phyloP scores from a whole-genome alignment of 2,329 filamentous ascomycete species.

The Sclerotinia minor region DNA sequence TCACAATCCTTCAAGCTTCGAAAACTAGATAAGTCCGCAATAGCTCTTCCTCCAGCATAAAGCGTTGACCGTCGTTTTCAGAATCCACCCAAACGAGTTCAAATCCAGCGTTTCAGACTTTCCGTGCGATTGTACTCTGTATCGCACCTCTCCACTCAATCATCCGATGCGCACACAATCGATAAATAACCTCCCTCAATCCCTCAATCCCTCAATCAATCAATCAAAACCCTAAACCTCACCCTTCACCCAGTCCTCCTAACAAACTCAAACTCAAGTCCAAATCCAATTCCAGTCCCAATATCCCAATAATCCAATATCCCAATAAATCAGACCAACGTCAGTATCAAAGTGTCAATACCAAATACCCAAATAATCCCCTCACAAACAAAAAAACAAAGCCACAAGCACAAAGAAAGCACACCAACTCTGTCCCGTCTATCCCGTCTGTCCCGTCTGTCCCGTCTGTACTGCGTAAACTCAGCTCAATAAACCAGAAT shows the following conservation, averaged over 20 bases:
- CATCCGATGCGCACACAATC: neutral
- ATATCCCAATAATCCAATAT: neutral
- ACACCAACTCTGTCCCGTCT: too few relatives aligned
- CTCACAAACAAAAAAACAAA: neutral
- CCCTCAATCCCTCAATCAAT: too few relatives aligned
- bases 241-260: too few relatives aligned
- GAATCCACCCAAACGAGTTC: too few relatives aligned
- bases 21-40: neutral
- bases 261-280: neutral
- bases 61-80: neutral
- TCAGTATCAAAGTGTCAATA: too few relatives aligned
- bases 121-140: neutral
- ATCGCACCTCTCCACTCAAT: too few relatives aligned
- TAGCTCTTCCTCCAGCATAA: neutral
- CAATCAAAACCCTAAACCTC: neutral
- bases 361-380: neutral
- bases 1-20: neutral
- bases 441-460: too few relatives aligned
- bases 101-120: neutral
- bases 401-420: neutral
- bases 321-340: too few relatives aligned
- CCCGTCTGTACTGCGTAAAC: too few relatives aligned
- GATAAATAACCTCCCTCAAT: neutral
- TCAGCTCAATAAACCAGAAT: too few relatives aligned
- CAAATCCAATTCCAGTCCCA: too few relatives aligned